phyloP scores from a whole-genome alignment of 2,329 filamentous ascomycete species.

The Penicillium brasilianum region DNA sequence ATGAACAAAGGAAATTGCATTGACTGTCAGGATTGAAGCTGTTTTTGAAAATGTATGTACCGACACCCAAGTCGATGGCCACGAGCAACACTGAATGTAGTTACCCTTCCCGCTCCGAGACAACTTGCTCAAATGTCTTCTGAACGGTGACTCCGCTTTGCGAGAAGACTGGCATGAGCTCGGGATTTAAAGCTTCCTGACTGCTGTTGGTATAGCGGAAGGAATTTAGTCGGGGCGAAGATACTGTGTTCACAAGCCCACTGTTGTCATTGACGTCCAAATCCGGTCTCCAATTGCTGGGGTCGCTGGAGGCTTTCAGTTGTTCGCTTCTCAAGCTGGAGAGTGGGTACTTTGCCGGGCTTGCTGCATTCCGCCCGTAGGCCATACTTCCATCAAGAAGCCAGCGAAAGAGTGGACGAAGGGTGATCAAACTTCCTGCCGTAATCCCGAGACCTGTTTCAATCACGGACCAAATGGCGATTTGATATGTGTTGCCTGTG shows the following conservation, averaged over 20 bases:
- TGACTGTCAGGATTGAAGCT: not conserved
- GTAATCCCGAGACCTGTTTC: constrained; percentile 42
- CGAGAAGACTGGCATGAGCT: constrained; percentile 1
- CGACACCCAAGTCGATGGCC: not conserved
- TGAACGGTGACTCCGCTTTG: constrained; percentile 16
- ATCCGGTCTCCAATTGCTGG: constrained; percentile 22
- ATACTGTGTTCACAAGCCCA: constrained; percentile 7
- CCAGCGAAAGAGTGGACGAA: constrained; percentile 50
- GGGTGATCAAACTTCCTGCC: constrained; percentile 52
- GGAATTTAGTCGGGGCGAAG: constrained; percentile 5
- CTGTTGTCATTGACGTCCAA: constrained; percentile 9
- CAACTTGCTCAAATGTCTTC: constrained; percentile 15
- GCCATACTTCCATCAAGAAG: constrained; percentile 16
- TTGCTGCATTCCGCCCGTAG: not conserved
- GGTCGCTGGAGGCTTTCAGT: constrained; percentile 3
- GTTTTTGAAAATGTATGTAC: not conserved
- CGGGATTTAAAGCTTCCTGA: constrained; percentile 13
- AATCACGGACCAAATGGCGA: constrained; percentile 44
- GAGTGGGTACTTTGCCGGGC: constrained; percentile 2
- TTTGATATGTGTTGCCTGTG: constrained; percentile 47
- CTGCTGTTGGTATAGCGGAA: constrained; percentile 15
- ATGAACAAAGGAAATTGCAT: not conserved
- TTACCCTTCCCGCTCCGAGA: constrained; percentile 4
- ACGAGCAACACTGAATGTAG: not conserved
- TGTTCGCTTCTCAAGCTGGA: constrained; percentile 10